Evolutionary conservation across 2,329 filamentous ascomycete genomes (phyloP).

Genomic region (Tolypocladium guangdongense): DNA sequence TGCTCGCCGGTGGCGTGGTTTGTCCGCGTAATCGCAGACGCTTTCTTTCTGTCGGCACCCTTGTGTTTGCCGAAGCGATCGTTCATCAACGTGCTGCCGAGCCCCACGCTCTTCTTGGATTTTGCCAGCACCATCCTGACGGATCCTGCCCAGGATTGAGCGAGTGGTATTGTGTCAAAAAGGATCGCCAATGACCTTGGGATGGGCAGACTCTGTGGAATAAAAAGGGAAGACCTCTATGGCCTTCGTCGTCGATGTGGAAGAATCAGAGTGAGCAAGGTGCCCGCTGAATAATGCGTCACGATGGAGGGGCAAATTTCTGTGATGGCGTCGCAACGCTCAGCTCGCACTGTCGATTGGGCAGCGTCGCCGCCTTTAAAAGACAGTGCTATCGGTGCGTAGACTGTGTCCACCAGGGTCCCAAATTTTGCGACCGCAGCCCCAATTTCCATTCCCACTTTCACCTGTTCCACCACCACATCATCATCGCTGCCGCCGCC

Average conservation of each 20-base stretch:
- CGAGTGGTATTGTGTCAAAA: not conserved
- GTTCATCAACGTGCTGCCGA: conserved; percentile 98
- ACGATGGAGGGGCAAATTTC: conserved; percentile 40
- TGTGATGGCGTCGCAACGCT: not conserved
- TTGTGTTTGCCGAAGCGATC: conserved; percentile 95
- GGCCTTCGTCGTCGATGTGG: not conserved
- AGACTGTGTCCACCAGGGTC: conserved; percentile 13
- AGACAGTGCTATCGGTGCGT: conserved; percentile 18
- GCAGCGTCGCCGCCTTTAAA: accelerated
- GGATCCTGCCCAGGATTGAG: not conserved
- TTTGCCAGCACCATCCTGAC: conserved; percentile 58
- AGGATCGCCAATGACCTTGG: not conserved
- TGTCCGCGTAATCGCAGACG: conserved; percentile 48
- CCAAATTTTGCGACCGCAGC: conserved; percentile 16
- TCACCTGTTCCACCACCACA: not conserved
- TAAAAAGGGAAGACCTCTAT: too few species aligned
- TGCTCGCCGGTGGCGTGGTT: conserved; percentile 73
- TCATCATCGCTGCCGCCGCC: conserved; percentile 8
- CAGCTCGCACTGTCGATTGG: not conserved
- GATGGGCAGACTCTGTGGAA: not conserved
- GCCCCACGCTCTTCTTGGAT: conserved; percentile 87
- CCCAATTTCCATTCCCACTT: conserved; percentile 12
- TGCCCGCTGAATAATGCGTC: conserved; percentile 25
- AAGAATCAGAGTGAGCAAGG: conserved; percentile 7
- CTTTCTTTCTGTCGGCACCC: conserved; percentile 69